These are phyloP conservation scores for Penicillium paneum DNA, from an alignment of 2,329 filamentous ascomycete genomes.

Conservation along the genomic window DNA sequence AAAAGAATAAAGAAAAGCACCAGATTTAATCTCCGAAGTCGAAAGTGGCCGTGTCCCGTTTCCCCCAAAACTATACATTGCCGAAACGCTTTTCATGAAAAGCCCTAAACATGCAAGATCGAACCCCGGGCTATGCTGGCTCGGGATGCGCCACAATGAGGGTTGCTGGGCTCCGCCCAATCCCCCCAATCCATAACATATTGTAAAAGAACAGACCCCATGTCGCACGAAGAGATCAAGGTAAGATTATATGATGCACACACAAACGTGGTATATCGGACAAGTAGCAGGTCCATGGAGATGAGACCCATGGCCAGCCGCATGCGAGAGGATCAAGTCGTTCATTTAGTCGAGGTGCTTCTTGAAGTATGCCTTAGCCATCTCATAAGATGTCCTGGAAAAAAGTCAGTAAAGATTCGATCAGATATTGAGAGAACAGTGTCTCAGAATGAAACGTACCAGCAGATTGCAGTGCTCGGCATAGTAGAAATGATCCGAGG, in stretches of 20 bases:
- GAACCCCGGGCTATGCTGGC: conserved; percentile 7
- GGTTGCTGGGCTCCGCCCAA: conserved; percentile 13
- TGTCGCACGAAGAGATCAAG: conserved; percentile 12
- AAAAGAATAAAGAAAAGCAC: conserved; percentile 4
- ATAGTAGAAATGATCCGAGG: conserved; percentile 93
- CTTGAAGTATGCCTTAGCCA: conserved; percentile 67
- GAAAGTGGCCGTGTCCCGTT: conserved; percentile 5
- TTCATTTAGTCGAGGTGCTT: conserved; percentile 30
- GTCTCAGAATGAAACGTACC: conserved; percentile 56
- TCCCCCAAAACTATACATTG: conserved; percentile 24
- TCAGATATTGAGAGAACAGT: neutral
- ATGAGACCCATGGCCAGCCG: conserved; percentile 8
- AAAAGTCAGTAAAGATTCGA: conserved; percentile 7
- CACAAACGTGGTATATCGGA: conserved; percentile 12
- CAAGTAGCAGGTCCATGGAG: conserved; percentile 6
- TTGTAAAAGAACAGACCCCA: conserved; percentile 13
- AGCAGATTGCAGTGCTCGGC: conserved; percentile 99
- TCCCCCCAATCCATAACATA: conserved; percentile 1
- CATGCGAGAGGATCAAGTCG: neutral
- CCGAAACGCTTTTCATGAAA: conserved; percentile 20
- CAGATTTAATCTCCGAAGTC: conserved; percentile 13
- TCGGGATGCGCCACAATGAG: conserved; percentile 10
- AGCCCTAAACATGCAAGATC: conserved; percentile 19
- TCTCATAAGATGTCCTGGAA: conserved; percentile 62
- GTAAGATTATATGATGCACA: conserved; percentile 11